Evolutionary conservation across 2,329 filamentous ascomycete genomes (phyloP), one percentile per base, ranked within the genome.

Genomic region (Paracorniculantispora psalliotae): DNA sequence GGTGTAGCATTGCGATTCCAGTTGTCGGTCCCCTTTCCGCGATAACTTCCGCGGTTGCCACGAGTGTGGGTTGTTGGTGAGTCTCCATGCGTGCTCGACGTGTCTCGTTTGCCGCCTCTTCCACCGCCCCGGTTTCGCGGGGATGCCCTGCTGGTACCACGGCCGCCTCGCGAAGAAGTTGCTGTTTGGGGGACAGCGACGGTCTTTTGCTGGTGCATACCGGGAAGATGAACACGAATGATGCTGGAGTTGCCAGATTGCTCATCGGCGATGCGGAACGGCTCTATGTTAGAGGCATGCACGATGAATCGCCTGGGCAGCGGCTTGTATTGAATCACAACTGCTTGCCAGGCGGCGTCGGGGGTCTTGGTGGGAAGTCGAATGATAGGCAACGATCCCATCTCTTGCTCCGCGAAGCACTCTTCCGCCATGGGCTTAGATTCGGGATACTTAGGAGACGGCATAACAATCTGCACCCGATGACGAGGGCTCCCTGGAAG

Each of bases 381-480:
- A 25, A 92, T 84, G 23, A 82, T 79, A 0, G 89, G 89, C n/a
- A 91, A 73, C 8, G 89, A 92, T 3, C 89, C 89, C 77, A 89
- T 89, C 70, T 92, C 88, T 67, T 90, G 88, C 67, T 91, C 88
- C 68, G 91, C 89, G 63, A 92, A 92, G 63, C 90, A 90, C 62
- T 90, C 87, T 63, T 91, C 89, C 6, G 89, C 88, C 74, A 91
- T 88, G 50, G 85, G 84, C 67, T 87, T 89, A 4, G 85, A 85
- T 17, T 54, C 55, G 25, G 55, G 35, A 13, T 30, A 21, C 12
- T 59, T 59, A n/a, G n/a, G n/a, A n/a, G n/a, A n/a, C 17, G 63
- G 60, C 30, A 30, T 43, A 37, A 48, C 23, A 21, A 39, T 6
- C 13, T 37, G 51, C 6, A 13, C 33, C 21, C 41, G 33, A 23